Evolutionary conservation across 2,329 filamentous ascomycete species (phyloP), one percentile per base, ranked within the genome.

Genomic region (Xylariaceae sp.): DNA sequence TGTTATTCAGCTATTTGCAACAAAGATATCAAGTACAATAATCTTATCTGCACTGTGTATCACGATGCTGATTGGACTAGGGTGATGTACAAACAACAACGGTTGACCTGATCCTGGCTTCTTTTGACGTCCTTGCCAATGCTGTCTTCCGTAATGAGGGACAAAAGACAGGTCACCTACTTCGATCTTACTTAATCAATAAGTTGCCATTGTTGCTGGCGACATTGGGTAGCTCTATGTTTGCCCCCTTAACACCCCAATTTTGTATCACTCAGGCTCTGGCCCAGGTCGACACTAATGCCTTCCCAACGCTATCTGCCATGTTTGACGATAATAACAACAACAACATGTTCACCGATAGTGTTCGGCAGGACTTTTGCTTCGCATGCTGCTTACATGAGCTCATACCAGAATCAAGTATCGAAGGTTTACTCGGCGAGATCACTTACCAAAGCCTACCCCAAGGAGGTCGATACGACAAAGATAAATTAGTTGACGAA

Each of bases 51-150:
- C n/a, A n/a, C n/a, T n/a, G n/a, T n/a, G n/a, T n/a, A n/a, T n/a
- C n/a, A n/a, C n/a, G n/a, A 20, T 48, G 42, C 64, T 72, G 37
- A 73, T 42, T 22, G 8, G 5, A 14, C 2, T 44, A 90, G 78
- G 86, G 85, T 32, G 86, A 95, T 57, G 76, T 86, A 34, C 86
- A 92, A 64, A 77, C 80, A 11, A 82, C 89, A 36, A 82, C 87
- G 0, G 81, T 89, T 43, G 90, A 96, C 57, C 74, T 97, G 2
- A 86, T 97, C 34, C 78, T 92, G 8, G 88, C 90, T 2, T 84
- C 90, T 0, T 97, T 98, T 59, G 91, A 97, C 57, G 78, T 94
- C 5, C 73, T 98, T 14, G 87, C 90, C 27, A 95, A 95, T 59
- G 86, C 86, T 5, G 86, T 92, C 52, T 88, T 93, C 55, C 80